Evolutionary conservation across 768 basidiomycete species (phyloP), one percentile per base, ranked within the genome.

Genomic region (Russula sp.): DNA sequence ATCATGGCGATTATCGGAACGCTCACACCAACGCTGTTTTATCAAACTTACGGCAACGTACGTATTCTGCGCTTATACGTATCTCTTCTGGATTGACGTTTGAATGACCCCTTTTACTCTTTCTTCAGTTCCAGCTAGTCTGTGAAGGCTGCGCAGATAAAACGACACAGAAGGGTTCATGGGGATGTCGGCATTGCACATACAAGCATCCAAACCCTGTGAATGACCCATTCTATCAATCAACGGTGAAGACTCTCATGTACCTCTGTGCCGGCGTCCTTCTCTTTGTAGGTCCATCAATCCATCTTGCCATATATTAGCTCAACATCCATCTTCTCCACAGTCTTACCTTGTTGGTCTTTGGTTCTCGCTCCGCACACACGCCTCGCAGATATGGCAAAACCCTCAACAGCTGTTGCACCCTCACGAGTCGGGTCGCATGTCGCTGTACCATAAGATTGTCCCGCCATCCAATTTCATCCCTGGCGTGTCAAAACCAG

Each of bases 1-100:
- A 98, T 99, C 77, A 98, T 98, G 96, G 97, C 97, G 14, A 92
- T 99, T 74, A 96, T 99, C 66, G 97, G 97, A 14, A 92, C 92
- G 2, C 79, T 99, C 63, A 86, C 94, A 0, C 97, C 97, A 2
- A 98, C 97, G 0, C 73, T 99, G 72, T 99, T 99, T 75, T 99
- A 99, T 76, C 95, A 98, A 75, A 94, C 89, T 11, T 99, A 96
- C 74, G 97, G 97, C 57, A 94, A 92, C 68, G 96, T 98, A 72
- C 76, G 93, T 82, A 50, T 65, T 46, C 11, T 13, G 13, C 22
- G 5, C 11, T 24, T 26, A 40, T 20, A 20, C 55, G 30, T 28
- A 50, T 69, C 10, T 65, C 55, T 36, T 63, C 24, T 18, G 4
- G 26, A 30, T 55, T 70, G 58, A 62, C 53, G 44, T 24, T 16